Evolutionary conservation across 2,329 filamentous ascomycete species (phyloP).

Genomic region (Corynespora cassiicola): DNA sequence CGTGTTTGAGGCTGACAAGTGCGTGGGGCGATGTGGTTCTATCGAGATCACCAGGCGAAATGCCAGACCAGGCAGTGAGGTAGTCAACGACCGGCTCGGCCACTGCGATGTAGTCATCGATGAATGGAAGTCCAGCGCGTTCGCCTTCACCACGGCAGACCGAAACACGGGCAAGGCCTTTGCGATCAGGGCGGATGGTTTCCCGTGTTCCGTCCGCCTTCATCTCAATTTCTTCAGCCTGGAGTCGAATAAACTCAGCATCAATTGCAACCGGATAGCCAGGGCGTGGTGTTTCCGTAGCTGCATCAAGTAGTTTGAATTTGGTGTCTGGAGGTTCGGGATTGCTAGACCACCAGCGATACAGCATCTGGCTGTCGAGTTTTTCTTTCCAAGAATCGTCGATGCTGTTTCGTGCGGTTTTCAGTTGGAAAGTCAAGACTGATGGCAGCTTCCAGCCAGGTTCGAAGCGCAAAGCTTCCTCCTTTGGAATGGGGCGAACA

Average conservation of each 20-base stretch:
- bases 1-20: constrained; percentile 84
- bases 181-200: constrained; percentile 88
- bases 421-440: constrained; percentile 84
- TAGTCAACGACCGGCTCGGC: constrained; percentile 94
- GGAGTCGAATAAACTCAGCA: constrained; percentile 93
- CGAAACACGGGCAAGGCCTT: constrained; percentile 90
- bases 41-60: constrained; percentile 84
- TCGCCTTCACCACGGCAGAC: constrained; percentile 82
- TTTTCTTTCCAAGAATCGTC: constrained; percentile 86
- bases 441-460: constrained; percentile 92
- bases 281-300: constrained; percentile 70
- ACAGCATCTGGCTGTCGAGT: constrained; percentile 85
- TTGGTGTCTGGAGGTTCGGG: constrained; percentile 56
- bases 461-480: constrained; percentile 89
- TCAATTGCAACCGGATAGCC: constrained; percentile 86
- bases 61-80: constrained; percentile 91
- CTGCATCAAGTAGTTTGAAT: constrained; percentile 64
- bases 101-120: constrained; percentile 96
- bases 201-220: constrained; percentile 92
- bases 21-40: constrained; percentile 79
- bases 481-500: constrained; percentile 77
- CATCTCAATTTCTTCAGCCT: constrained; percentile 94
- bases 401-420: constrained; percentile 78
- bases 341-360: constrained; percentile 68
- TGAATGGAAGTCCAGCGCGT: constrained; percentile 83